Evolutionary conservation across 164 flowering plant genomes (phyloP).

Genomic region (Buxus sempervirens): DNA sequence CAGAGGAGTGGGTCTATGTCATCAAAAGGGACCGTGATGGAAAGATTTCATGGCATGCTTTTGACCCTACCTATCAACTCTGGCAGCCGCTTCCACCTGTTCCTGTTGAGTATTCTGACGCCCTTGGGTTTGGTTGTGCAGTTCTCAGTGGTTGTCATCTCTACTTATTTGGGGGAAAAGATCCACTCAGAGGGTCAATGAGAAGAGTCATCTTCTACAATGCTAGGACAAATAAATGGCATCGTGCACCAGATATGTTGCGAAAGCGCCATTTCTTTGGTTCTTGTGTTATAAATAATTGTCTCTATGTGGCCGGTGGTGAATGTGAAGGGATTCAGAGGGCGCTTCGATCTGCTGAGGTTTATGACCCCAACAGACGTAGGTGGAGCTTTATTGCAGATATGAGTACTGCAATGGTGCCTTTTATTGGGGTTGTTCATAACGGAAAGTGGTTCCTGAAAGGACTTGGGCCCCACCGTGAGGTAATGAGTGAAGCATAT

Average conservation of each 20-base stretch:
- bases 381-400: constrained; percentile 84
- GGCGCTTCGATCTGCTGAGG: constrained; percentile 86
- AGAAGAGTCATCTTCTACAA: constrained; percentile 81
- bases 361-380: constrained; percentile 81
- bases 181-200: constrained; percentile 85
- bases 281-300: constrained; percentile 86
- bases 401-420: constrained; percentile 96
- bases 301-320: constrained; percentile 94
- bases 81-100: constrained; percentile 98
- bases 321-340: constrained; percentile 92
- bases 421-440: constrained; percentile 85
- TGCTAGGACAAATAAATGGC: constrained; percentile 95
- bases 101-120: constrained; percentile 79
- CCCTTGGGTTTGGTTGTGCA: constrained; percentile 92
- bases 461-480: constrained; percentile 75
- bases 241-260: constrained; percentile 89
- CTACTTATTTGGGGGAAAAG: constrained; percentile 90
- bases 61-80: constrained; percentile 77
- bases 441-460: constrained; percentile 85
- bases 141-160: constrained; percentile 89
- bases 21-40: constrained; percentile 94
- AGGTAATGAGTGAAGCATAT: constrained; percentile 91
- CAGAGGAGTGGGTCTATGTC: constrained; percentile 97
- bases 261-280: constrained; percentile 90
- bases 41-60: constrained; percentile 91